Base-by-base conservation (phyloP, 495 filamentous ascomycete genomes). In the Penicillium longicatenatum region DNA sequence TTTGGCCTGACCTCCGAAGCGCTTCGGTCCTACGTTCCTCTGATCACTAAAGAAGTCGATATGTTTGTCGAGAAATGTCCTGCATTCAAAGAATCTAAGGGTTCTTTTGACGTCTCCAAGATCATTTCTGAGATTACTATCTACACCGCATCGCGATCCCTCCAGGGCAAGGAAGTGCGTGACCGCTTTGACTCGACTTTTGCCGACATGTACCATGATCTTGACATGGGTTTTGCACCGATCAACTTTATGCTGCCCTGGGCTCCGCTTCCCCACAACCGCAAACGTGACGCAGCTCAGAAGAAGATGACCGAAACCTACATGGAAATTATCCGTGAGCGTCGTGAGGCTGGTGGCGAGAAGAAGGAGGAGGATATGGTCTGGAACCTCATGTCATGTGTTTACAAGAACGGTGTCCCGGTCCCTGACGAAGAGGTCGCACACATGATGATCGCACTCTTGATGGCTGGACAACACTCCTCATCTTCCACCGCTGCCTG, bases 231-330 rank as follows among this genome's bases (percentile, higher is more conserved):
- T 21, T 87, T 86, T 66, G 76, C 77, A 4, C 83, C 84, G 6
- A 84, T 87, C 66, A 87, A 87, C 69, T 87, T 87, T 72, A 80
- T 84, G 78, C 69, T 87, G 7, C 82, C 84, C 31, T 84, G 83
- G 79, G 79, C 78, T 6, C 84, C 84, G 3, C 76, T 86, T 19
- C 85, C 84, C 11, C 82, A 84, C 58, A 88, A 88, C 65, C 78
- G 82, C 39, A 82, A 79, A 47, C 77, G 85, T 31, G 84, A 88
- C 48, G 65, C 69, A 49, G 85, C 85, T 14, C 82, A 84, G 42
- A 68, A 70, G 35, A 84, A 80, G 64, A 75, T 87, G 78, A 77
- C 82, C 5, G 66, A 81, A 52, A 79, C 79, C 9, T 88, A 88
- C 66, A 81, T 78, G 68, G 75, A 81, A 24, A 86, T 88, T 52